Percentiles rank a stretch among this genome's conserved stretches.
Evolutionary conservation across 108 stramenopile genomes (phyloP).

Genomic region (Cylindrotheca closterium): DNA sequence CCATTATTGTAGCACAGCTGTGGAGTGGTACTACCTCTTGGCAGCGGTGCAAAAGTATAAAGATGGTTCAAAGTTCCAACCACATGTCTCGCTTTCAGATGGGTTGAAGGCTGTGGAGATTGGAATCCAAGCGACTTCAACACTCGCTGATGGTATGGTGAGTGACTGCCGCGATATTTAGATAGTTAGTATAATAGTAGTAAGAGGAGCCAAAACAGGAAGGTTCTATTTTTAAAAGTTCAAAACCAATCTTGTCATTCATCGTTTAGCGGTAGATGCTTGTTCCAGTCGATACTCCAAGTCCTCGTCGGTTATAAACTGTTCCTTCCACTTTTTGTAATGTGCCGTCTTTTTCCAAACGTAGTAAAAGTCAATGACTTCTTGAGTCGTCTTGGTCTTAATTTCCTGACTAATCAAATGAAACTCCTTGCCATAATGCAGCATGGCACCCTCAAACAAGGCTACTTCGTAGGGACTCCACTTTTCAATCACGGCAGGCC

Average conservation of each 20-base stretch:
- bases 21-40: conserved; percentile 70
- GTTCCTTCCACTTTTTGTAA: conserved; percentile 83
- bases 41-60: conserved; percentile 43
- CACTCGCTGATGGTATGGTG: conserved; percentile 33
- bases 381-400: conserved; percentile 79
- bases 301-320: conserved; percentile 37
- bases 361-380: conserved; percentile 96
- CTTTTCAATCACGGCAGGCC: conserved; percentile 77
- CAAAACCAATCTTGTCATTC: background rate
- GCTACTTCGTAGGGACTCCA: conserved; percentile 90
- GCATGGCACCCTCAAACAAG: conserved; percentile 80
- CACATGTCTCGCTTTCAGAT: conserved; percentile 70
- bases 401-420: conserved; percentile 61
- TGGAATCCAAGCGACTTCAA: conserved; percentile 52
- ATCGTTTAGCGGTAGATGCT: background rate
- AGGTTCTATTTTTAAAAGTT: too few species aligned
- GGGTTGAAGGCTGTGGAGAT: conserved; percentile 80
- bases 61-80: conserved; percentile 43
- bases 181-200: too few species aligned
- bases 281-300: background rate
- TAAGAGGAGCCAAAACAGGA: too few species aligned
- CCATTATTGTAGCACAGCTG: conserved; percentile 79
- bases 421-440: conserved; percentile 84
- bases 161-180: too few species aligned
- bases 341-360: conserved; percentile 96